phyloP scores from a whole-genome alignment of 176 grass and related monocot genomes.

The Microstegium vimineum region DNA sequence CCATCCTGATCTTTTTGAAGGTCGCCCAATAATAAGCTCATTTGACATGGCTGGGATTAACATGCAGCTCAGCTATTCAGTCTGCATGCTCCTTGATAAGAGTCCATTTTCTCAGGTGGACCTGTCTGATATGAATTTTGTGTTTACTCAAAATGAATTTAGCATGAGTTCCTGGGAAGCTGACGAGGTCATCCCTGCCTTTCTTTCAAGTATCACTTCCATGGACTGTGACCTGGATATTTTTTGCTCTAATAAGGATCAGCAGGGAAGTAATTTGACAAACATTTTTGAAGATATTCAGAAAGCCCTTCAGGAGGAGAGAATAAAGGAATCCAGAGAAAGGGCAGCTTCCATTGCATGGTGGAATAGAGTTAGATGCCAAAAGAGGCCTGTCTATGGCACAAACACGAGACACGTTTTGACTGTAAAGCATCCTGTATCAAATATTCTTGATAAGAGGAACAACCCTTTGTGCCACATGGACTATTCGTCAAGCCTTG shows the following conservation, averaged over 20 bases:
- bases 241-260: conserved; percentile 35
- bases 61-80: conserved; percentile 65
- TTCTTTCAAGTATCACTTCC: conserved; percentile 31
- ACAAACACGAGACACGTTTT: conserved; percentile 73
- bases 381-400: conserved; percentile 85
- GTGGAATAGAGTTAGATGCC: conserved; percentile 88
- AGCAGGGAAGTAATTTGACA: conserved; percentile 33
- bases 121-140: conserved; percentile 75
- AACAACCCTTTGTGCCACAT: conserved; percentile 73
- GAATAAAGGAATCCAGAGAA: conserved; percentile 70
- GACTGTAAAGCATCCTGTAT: conserved; percentile 68
- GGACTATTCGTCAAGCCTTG: conserved; percentile 74
- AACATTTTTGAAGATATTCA: conserved; percentile 96
- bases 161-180: conserved; percentile 80
- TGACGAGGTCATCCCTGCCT: conserved; percentile 50
- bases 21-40: conserved; percentile 94
- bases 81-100: conserved; percentile 60
- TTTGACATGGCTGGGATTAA: conserved; percentile 96
- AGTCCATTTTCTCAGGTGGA: conserved; percentile 71
- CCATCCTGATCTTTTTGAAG: conserved; percentile 99
- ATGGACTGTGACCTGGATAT: conserved; percentile 15
- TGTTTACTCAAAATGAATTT: conserved; percentile 86
- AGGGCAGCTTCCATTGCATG: conserved; percentile 77
- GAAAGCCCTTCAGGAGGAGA: conserved; percentile 75
- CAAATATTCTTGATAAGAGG: conserved; percentile 69